phyloP scores from a whole-genome alignment of 2,329 filamentous ascomycete species.

The Aspergillus texensis region DNA sequence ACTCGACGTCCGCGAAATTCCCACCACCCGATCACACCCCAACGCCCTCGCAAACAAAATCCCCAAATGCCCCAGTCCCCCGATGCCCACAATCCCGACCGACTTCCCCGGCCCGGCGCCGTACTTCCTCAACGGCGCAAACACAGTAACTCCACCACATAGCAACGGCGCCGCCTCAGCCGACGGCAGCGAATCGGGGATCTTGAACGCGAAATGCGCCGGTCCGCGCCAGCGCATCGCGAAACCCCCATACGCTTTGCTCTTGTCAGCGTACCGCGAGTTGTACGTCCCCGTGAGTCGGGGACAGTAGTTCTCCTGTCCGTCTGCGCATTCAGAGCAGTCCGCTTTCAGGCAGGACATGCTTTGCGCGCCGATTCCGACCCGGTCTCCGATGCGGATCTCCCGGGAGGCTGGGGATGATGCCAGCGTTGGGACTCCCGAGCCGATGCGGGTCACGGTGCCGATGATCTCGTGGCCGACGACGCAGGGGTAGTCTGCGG shows the following conservation, averaged over 20 bases:
- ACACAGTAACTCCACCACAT: slow-evolving; percentile 77
- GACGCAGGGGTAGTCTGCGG: slow-evolving; percentile 50
- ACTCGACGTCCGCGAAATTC: slow-evolving; percentile 54
- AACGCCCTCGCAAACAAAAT: slow-evolving; percentile 72
- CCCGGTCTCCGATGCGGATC: slow-evolving; percentile 64
- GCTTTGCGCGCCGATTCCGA: slow-evolving; percentile 65
- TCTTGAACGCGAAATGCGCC: slow-evolving; percentile 61
- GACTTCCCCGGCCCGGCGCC: slow-evolving; percentile 69
- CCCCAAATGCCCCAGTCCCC: slow-evolving; percentile 74
- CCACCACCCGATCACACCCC: slow-evolving; percentile 64
- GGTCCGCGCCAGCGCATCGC: slow-evolving; percentile 58
- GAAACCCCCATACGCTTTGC: slow-evolving; percentile 57
- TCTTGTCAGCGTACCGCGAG: slow-evolving; percentile 36
- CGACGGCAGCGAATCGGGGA: slow-evolving; percentile 54
- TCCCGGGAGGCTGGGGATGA: slow-evolving; percentile 27
- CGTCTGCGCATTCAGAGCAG: slow-evolving; percentile 44
- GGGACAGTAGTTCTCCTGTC: slow-evolving; percentile 45
- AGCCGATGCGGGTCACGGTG: slow-evolving; percentile 57
- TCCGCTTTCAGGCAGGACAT: slow-evolving; percentile 53
- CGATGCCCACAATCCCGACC: slow-evolving; percentile 73
- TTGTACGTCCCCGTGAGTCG: slow-evolving; percentile 43
- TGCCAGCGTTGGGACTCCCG: slow-evolving; percentile 31
- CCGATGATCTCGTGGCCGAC: slow-evolving; percentile 70
- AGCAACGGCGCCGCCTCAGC: slow-evolving; percentile 69
- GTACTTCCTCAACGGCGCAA: slow-evolving; percentile 67